Conservation (phyloP, 371 early-diverging fungal genomes). For the Rhizopus sp. region DNA sequence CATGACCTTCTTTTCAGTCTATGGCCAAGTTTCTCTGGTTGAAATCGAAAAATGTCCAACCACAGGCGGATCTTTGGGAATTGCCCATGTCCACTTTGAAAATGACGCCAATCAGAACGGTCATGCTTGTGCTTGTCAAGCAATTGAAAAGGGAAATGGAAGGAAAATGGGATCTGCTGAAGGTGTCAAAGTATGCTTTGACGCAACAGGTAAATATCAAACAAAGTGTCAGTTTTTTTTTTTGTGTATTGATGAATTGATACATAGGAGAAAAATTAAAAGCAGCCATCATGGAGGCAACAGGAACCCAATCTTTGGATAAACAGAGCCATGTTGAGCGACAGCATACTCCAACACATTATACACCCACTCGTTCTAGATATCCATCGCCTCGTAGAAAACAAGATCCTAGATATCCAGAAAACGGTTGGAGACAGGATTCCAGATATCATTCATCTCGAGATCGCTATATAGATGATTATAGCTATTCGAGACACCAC, state of each 20-base stretch:
- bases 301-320: not conserved
- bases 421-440: constrained; percentile 11
- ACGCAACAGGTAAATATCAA: constrained; percentile 47
- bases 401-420: constrained; percentile 6
- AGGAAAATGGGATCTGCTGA: constrained; percentile 55
- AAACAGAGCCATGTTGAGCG: not conserved
- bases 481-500: constrained; percentile 31
- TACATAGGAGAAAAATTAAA: constrained; percentile 18
- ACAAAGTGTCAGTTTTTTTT: not conserved
- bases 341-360: not conserved
- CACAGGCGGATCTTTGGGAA: constrained; percentile 58
- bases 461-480: constrained; percentile 29
- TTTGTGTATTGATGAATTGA: not conserved
- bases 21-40: constrained; percentile 53
- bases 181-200: constrained; percentile 63
- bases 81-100: constrained; percentile 56
- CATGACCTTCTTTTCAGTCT: constrained; percentile 54
- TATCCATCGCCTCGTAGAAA: constrained; percentile 2
- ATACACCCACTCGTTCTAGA: constrained; percentile 9
- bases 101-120: constrained; percentile 30
- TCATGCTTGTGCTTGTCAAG: constrained; percentile 40
- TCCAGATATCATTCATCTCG: constrained; percentile 12
- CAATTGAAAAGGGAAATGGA: constrained; percentile 63
- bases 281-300: constrained; percentile 9
- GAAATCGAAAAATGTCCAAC: constrained; percentile 54